Base-by-base conservation (phyloP, 768 basidiomycete genomes). In the Symmetrospora coprosmae region DNA sequence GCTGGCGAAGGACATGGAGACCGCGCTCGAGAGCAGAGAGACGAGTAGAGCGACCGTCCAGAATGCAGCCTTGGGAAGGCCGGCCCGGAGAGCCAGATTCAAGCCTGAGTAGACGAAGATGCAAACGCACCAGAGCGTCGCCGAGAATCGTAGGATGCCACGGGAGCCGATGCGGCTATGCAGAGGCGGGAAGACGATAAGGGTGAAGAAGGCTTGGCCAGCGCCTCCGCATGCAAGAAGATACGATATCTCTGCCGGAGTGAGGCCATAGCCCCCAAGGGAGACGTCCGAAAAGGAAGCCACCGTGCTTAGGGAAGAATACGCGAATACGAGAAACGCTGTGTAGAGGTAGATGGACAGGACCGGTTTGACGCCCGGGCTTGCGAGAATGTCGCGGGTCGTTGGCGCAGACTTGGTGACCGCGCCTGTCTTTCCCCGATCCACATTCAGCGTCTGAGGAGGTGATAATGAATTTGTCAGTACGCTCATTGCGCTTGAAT, bases 191-290 rank as follows among this genome's bases (percentile, higher is more conserved):
- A 50, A 59, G 17, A 59, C 16, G 4, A 59, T 8, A 37, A 60
- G 47, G 17, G 46, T 49, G 50, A 50, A 60, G 19, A 60, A 27
- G 2, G 48, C 59, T 40, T 60, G 59, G 19, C 59, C 46, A 4
- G 28, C 50, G 4, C 59, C 59, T 3, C 38, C 41, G 19, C 34
- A 17, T n/a, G 52, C 35, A 8, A 55, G 25, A 4, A 60, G 50
- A 33, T 50, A 51, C 14, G 50, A 34, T 9, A 60, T 60, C 52
- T 60, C 27, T 25, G 31, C 7, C 14, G 59, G 59, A 8, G 53
- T 19, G 33, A 60, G 38, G 19, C 50, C 47, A 30, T 50, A 60
- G 4, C 59, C 59, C 9, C 59, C 59, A 4, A n/a, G n/a, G n/a
- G n/a, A n/a, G n/a, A n/a, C n/a, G n/a, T n/a, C n/a, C n/a, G n/a